Evolutionary conservation across 2,329 filamentous ascomycete genomes (phyloP), one percentile per base, ranked within the genome.

Genomic region (Colletotrichum paranaense): DNA sequence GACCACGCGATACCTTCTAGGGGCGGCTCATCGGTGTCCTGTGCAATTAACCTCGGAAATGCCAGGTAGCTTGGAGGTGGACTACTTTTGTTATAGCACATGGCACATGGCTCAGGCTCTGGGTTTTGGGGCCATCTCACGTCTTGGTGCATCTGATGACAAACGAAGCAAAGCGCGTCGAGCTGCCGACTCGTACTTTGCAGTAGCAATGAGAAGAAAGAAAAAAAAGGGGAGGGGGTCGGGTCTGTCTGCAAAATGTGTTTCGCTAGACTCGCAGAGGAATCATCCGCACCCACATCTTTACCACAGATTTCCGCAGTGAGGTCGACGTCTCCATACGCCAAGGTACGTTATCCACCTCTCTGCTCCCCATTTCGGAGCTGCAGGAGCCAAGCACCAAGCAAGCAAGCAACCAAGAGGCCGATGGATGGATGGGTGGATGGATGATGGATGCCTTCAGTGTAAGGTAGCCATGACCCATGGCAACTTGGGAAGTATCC

Each of bases 221-320:
- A 26, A 26, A 53, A 46, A 68, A 62, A 58, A 57, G 32, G 42
- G 53, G 42, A 64, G 59, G 52, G 53, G 59, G 64, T 56, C 63
- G 30, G 24, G 67, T 70, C 62, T 65, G 62, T 62, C 42, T 49
- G 42, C 57, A 26, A 30, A 22, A 30, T 24, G 56, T 72, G 68
- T 62, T 67, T 62, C 63, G 63, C 56, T 72, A 72, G 35, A 66
- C 68, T 68, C 64, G 22, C 38, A 67, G 6, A 65, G 63, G 42
- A 67, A 62, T 68, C 65, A 57, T 68, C 49, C 52, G 67, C 67
- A 52, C 32, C 66, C 66, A 26, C 56, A 70, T 71, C 30, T 56
- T n/a, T 62, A 71, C 63, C 68, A 19, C 30, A 71, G 56, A 56
- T 68, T 63, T 68, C 65, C 69, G 65, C 65, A 42, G 57, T 68